Conservation (phyloP, 2,329 filamentous ascomycete genomes). For the Venturia oleaginea region DNA sequence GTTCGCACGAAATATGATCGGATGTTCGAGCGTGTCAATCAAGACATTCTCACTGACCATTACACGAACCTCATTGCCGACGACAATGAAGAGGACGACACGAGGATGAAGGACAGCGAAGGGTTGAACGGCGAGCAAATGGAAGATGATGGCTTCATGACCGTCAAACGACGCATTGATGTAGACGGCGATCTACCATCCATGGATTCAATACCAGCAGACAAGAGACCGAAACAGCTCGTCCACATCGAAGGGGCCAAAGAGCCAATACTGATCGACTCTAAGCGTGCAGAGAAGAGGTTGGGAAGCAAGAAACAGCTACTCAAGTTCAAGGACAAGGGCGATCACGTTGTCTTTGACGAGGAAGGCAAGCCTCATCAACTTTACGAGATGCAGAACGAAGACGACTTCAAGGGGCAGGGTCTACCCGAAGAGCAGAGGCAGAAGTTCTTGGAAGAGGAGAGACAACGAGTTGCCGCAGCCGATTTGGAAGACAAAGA, state of each 20-base stretch:
- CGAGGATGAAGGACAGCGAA: slow-evolving; percentile 24
- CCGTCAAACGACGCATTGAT: slow-evolving; percentile 78
- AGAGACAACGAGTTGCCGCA: slow-evolving; percentile 59
- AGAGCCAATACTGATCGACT: slow-evolving; percentile 75
- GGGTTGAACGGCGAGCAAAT: slow-evolving; percentile 23
- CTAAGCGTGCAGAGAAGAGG: slow-evolving; percentile 91
- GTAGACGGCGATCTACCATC: slow-evolving; percentile 51
- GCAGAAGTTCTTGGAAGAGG: slow-evolving; percentile 66
- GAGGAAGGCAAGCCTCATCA: slow-evolving; percentile 81
- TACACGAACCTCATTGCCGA: slow-evolving; percentile 76
- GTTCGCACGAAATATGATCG: slow-evolving; percentile 93
- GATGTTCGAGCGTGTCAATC: slow-evolving; percentile 96
- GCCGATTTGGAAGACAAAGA: slow-evolving; percentile 80
- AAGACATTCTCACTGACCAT: slow-evolving; percentile 89
- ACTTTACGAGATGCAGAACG: slow-evolving; percentile 79
- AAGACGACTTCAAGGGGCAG: slow-evolving; percentile 66
- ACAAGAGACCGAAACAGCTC: slow-evolving; percentile 41
- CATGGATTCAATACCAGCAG: slow-evolving; percentile 23
- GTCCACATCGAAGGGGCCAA: slow-evolving; percentile 57
- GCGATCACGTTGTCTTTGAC: slow-evolving; percentile 81
- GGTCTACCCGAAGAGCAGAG: slow-evolving; percentile 71
- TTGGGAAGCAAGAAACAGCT: slow-evolving; percentile 91
- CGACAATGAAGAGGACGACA: slow-evolving; percentile 38
- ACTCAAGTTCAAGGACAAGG: slow-evolving; percentile 79
- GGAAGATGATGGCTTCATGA: slow-evolving; percentile 67